Base-by-base conservation (phyloP, 257 asterid species). In the Pogostemon cablin region DNA sequence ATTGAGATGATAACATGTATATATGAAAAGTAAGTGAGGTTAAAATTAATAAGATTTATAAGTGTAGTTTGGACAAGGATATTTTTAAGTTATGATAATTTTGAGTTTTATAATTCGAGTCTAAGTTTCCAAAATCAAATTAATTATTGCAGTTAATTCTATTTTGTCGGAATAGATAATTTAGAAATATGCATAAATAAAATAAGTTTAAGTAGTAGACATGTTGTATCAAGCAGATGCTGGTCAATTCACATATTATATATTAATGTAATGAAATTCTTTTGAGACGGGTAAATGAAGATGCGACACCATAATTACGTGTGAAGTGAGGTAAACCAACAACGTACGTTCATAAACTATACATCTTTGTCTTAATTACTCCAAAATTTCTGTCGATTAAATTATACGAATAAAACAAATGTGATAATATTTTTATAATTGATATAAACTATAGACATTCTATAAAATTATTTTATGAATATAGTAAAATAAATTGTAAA, bases 261-360 rank as follows among this genome's bases (percentile, higher is more conserved):
- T 41, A 41, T 41, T 41, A 2, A 2, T 41, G 38, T 20, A 40
- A 20, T 20, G 61, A 41, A 38, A 11, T 60, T 11, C 64, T 39
- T 1, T 5, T n/a, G 64, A 62, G 47, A 72, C 9, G 35, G 59
- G 54, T 17, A 39, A 57, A 20, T 0, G 43, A 11, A 41, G n/a
- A 6, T 35, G 55, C 34, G 57, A 65, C n/a, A 17, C 40, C 43
- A 62, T 71, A 46, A 48, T 37, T 71, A 46, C 47, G 12, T 58
- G 4, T 46, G 58, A 64, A 32, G 42, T 52, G 48, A 72, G 71
- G 32, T 43, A 49, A 54, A 58, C 52, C 64, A 77, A 59, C 77
- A 71, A 64, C 12, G 32, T 77, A 77, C 77, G 81, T 52, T 48
- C 40, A 38, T 71, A 15, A 76, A 70, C 61, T 58, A 71, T 71